Conservation (phyloP, 495 filamentous ascomycete species). For the Aspergillus biplanus region DNA sequence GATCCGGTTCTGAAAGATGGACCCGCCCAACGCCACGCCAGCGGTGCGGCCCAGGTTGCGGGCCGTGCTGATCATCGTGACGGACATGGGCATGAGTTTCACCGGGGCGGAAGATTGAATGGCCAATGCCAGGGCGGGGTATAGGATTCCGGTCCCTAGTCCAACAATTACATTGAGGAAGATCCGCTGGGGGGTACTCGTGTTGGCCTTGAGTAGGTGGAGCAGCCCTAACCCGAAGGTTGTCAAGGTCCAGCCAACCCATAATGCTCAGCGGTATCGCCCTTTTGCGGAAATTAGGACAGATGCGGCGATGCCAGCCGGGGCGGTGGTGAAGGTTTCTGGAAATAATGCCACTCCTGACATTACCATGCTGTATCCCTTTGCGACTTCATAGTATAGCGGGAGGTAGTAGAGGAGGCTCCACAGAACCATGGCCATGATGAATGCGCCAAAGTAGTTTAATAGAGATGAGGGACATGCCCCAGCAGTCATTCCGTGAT, state of each 20-base stretch:
- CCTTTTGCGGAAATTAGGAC: neutral
- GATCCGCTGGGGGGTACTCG: neutral
- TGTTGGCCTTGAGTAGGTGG: neutral
- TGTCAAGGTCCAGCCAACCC: constrained; percentile 3
- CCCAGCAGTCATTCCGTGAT: too few relatives aligned
- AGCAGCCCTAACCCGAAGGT: neutral
- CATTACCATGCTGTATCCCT: neutral
- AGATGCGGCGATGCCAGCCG: neutral
- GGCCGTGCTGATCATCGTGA: neutral
- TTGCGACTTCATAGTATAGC: neutral
- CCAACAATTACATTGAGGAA: neutral
- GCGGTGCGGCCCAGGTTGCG: neutral
- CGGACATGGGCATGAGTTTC: constrained; percentile 2
- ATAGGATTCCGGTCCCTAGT: neutral
- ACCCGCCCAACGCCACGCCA: neutral
- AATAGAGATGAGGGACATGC: neutral
- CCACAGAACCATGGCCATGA: neutral
- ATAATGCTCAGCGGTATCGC: neutral
- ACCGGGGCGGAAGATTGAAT: neutral
- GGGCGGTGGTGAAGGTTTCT: neutral
- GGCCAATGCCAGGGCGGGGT: neutral
- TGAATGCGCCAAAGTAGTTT: neutral
- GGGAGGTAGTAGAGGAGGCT: neutral
- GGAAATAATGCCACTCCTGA: neutral
- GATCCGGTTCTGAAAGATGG: neutral